Percentiles rank a stretch among this genome's conserved stretches.
Conservation (phyloP, 108 stramenopile genomes). For the Fragilariopsis cylindrus region DNA sequence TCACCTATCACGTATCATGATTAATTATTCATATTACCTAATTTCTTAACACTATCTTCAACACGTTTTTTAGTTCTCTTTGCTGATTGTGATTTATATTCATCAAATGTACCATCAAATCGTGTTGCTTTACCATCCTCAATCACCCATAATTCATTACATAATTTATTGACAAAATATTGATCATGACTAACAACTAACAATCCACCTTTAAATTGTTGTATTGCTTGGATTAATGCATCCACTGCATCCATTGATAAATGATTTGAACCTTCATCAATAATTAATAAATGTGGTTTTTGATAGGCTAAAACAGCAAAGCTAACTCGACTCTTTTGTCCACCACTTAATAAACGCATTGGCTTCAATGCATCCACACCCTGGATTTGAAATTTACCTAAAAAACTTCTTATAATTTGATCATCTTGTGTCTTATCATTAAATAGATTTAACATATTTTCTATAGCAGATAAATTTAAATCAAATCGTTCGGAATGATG, state of each 20-base stretch:
- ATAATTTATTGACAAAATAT: constrained; percentile 81
- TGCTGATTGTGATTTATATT: constrained; percentile 80
- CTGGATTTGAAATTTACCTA: constrained; percentile 93
- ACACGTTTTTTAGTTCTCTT: constrained; percentile 78
- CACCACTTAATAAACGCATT: constrained; percentile 93
- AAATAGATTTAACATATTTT: constrained; percentile 87
- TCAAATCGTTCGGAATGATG: constrained; percentile 95
- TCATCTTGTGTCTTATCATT: constrained; percentile 67
- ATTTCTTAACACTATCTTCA: constrained; percentile 76
- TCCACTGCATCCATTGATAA: constrained; percentile 96
- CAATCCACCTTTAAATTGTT: constrained; percentile 78
- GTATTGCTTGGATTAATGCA: constrained; percentile 91
- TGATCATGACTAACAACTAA: constrained; percentile 96
- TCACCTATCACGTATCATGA: not conserved
- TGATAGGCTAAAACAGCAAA: constrained; percentile 94
- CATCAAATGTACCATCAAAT: constrained; percentile 80
- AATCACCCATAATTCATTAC: constrained; percentile 86
- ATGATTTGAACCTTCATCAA: constrained; percentile 97
- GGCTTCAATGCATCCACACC: constrained; percentile 92
- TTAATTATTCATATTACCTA: constrained; percentile 37
- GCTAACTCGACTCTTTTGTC: constrained; percentile 87
- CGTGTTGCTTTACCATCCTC: constrained; percentile 65
- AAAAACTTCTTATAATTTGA: constrained; percentile 87
- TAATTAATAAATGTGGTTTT: constrained; percentile 94
- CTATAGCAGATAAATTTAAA: constrained; percentile 77